Base-by-base conservation (phyloP, 257 asterid species). In the Mitragyna speciosa region DNA sequence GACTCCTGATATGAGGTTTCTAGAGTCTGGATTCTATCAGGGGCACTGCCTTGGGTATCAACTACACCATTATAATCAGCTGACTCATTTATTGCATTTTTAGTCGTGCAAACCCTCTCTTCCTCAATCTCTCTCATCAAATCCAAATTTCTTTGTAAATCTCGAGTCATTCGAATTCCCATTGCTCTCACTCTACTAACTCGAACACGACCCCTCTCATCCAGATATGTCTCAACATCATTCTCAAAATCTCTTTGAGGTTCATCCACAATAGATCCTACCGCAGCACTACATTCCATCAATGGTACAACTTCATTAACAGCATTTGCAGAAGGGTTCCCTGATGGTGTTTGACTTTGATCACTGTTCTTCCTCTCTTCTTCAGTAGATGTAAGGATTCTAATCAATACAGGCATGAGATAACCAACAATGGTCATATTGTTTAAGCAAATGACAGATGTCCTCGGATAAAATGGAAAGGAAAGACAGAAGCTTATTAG, bases 121-220 rank as follows among this genome's bases (percentile, higher is more conserved):
- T 85, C 82, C 81, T 94, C 97, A 77, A 86, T 86, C 88, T 91
- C 97, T 88, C 89, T 96, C 92, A 94, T 96, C 85, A 96, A 83
- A 86, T 94, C 98, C 79, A 96, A 87, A 86, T 96, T 96, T 88
- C 98, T 92, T 78, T 96, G 98, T 70, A 96, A 76, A 88, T 94
- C 99, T 30, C 98, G 94, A 71, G 99, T 94, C 99, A 96, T 96
- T 51, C 94, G 95, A 76, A 96, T 89, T 81, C 99, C 99, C 85
- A 94, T 87, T 74, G 98, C 99, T 84, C 97, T 94, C 67, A 89
- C 84, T 84, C 91, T 90, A 85, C 98, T 95, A 83, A 95, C 88
- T 70, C 98, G 91, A 71, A 87, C 43, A 59, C 93, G 92, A 48
- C 99, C 99, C 82, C 94, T 91, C 86, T 91, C 99, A 76, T 96